Percentiles rank a stretch among this genome's conserved stretches.
These are phyloP conservation scores for Geopyxis carbonaria DNA, from an alignment of 495 filamentous ascomycete species.

Conservation along the genomic window DNA sequence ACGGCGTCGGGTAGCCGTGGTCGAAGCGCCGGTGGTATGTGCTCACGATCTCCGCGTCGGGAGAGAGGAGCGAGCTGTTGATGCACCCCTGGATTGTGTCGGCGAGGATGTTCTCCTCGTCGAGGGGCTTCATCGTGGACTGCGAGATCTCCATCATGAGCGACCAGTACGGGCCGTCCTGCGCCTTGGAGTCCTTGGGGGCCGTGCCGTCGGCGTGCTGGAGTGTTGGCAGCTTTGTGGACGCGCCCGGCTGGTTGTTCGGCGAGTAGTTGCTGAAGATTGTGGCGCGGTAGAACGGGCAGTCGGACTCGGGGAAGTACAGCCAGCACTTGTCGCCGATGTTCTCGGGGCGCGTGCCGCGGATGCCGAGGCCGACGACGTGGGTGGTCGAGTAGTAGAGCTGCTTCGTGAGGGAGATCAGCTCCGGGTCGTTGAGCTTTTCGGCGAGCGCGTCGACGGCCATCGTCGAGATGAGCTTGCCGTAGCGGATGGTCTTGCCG, in stretches of 20 bases:
- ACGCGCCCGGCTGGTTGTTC: conserved; percentile 77
- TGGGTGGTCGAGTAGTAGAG: conserved; percentile 96
- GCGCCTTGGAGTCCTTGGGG: conserved; percentile 45
- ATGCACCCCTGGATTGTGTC: conserved; percentile 92
- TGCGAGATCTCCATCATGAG: conserved; percentile 98
- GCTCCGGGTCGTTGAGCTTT: conserved; percentile 69
- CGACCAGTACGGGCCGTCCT: conserved; percentile 95
- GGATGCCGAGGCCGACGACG: conserved; percentile 89
- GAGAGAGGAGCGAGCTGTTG: conserved; percentile 88
- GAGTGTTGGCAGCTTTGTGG: conserved; percentile 70
- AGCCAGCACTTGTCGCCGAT: conserved; percentile 99
- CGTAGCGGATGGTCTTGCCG: conserved; percentile 79
- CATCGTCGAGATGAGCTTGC: conserved; percentile 92
- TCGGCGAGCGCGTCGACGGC: conserved; percentile 79
- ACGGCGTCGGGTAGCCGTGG: conserved; percentile 94
- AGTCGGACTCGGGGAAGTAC: conserved; percentile 98
- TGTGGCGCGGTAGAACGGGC: conserved; percentile 98
- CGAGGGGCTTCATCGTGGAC: conserved; percentile 84
- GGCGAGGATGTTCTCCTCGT: conserved; percentile 60
- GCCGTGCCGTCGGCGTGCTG: conserved; percentile 73
- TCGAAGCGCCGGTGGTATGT: conserved; percentile 98
- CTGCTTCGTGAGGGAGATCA: conserved; percentile 67
- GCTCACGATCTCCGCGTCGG: conserved; percentile 86
- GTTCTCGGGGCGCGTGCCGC: conserved; percentile 77
- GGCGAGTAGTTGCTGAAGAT: conserved; percentile 99